Percentiles rank a stretch among this genome's conserved stretches.
These are phyloP conservation scores for Lichenothelia convexa DNA, from an alignment of 495 filamentous ascomycete genomes.

Conservation along the genomic window DNA sequence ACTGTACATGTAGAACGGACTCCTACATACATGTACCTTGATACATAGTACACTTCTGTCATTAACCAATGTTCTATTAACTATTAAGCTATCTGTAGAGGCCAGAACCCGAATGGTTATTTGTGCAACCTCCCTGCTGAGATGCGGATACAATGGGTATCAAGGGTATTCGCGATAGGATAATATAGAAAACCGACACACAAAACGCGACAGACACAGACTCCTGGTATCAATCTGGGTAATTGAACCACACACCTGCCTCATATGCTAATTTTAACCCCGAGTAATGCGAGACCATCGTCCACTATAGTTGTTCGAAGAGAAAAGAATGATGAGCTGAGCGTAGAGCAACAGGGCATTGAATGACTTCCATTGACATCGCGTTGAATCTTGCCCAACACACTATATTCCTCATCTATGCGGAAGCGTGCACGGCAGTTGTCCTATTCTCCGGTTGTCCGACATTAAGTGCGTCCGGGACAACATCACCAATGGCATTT, in stretches of 20 bases:
- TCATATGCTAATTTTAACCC: too few relatives aligned
- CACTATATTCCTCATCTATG: slow-evolving; percentile 21
- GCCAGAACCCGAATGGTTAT: slow-evolving; percentile 13
- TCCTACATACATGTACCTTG: not conserved
- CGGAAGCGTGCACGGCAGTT: slow-evolving; percentile 19
- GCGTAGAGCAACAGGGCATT: too few relatives aligned
- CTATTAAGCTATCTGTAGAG: slow-evolving; percentile 10
- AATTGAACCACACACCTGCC: too few relatives aligned
- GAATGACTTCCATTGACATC: too few relatives aligned
- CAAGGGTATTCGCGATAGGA: slow-evolving; percentile 14
- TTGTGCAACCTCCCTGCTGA: slow-evolving; percentile 16
- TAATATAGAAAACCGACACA: too few relatives aligned
- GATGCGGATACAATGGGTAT: slow-evolving; percentile 16
- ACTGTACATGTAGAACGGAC: too few relatives aligned
- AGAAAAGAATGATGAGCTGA: too few relatives aligned
- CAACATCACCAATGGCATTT: not conserved
- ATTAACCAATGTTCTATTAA: too few relatives aligned
- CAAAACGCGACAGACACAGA: too few relatives aligned
- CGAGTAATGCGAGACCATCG: too few relatives aligned
- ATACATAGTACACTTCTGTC: slow-evolving; percentile 10
- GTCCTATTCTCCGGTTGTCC: not conserved
- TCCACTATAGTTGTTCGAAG: too few relatives aligned
- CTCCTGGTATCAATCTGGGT: slow-evolving; percentile 21
- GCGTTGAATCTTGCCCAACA: too few relatives aligned
- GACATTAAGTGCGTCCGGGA: slow-evolving; percentile 9